phyloP scores from a whole-genome alignment of 768 basidiomycete species.

The Mycena venus region DNA sequence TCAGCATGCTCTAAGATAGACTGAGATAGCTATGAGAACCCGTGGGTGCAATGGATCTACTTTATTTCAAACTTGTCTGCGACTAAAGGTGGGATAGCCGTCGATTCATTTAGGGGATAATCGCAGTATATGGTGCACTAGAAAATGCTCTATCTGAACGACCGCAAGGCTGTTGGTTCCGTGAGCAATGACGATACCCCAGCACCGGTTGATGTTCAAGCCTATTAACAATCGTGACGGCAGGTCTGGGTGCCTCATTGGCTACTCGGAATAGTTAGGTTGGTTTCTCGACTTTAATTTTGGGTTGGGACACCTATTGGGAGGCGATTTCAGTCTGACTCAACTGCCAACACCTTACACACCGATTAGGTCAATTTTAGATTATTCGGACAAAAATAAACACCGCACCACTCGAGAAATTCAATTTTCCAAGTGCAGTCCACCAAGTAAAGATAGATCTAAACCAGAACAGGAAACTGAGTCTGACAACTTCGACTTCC shows the following conservation, averaged over 20 bases:
- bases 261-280: neutral
- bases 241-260: neutral
- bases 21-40: neutral
- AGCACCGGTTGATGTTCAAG: constrained; percentile 1
- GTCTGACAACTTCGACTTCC: constrained; percentile 1
- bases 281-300: neutral
- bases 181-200: neutral
- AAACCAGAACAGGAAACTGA: too few relatives aligned
- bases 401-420: too few relatives aligned
- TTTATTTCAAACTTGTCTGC: neutral
- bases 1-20: neutral
- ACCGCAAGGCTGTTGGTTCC: constrained; percentile 1
- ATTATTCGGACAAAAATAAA: too few relatives aligned
- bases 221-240: neutral
- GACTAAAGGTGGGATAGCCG: too few relatives aligned
- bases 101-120: neutral
- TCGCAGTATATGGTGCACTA: neutral
- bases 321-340: neutral
- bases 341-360: too few relatives aligned
- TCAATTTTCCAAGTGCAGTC: too few relatives aligned
- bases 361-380: too few relatives aligned
- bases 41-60: neutral
- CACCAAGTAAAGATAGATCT: too few relatives aligned
- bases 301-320: constrained; percentile 1
- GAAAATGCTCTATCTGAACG: neutral